Base-by-base conservation (phyloP, 2,329 filamentous ascomycete genomes). In the Cercospora sp. region DNA sequence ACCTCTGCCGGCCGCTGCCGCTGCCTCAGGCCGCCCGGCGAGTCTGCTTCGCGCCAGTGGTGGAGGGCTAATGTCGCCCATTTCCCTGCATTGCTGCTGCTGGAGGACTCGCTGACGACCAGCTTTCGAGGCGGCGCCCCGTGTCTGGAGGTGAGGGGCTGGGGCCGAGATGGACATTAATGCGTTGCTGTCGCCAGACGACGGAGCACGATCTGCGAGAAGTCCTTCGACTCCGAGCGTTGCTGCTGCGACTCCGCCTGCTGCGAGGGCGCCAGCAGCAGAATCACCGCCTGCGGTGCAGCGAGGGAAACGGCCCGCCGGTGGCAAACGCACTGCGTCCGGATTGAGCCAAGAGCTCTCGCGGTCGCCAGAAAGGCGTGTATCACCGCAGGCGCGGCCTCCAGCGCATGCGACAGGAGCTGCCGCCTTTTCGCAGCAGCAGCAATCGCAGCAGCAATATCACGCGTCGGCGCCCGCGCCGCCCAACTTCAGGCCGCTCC, bases 181-280 rank as follows among this genome's bases (percentile, higher is more conserved):
- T 73, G 81, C 81, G 58, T 77, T 84, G 62, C 74, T 84, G 62
- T 84, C 82, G 74, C 82, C 83, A 45, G 81, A 82, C 69, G 81
- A 83, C 67, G 80, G 80, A 73, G 76, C 81, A 3, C 28, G 16
- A 7, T 20, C 23, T 16, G 61, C 40, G 28, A 8, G 26, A 10
- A 33, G 28, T 40, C 16, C 23, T 40, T 18, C 36, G 4, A 10
- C 45, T 12, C 26, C 61, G 16, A 33, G 28, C n/a, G 61, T n/a
- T 16, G 45, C 4, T 33, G 26, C 45, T 33, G 18, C 51, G 26
- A 9, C 65, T 33, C 12, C 45, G 36, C 26, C 53, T 16, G 51
- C 28, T 42, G 40, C 36, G 57, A 67, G 53, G 62, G 75, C 78
- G 53, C 72, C 72, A 67, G 79, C 79, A 57, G 77, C 79, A 26